Percentiles rank a stretch among this genome's conserved stretches.
These are phyloP conservation scores for Prunus padus DNA, from an alignment of 306 rosid genomes.

Conservation along the genomic window DNA sequence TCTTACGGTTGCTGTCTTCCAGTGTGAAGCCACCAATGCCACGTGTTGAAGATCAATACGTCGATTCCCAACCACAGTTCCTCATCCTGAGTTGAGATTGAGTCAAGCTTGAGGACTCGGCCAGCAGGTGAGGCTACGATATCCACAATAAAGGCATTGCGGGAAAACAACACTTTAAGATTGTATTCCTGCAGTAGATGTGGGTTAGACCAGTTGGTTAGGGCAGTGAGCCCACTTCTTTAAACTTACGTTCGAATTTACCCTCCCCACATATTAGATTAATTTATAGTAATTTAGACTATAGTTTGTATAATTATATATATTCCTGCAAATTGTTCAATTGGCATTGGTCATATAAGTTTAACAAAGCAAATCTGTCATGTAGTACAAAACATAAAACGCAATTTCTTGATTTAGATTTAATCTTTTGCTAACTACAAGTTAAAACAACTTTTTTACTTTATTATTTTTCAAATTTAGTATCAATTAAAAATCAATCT, in stretches of 20 bases:
- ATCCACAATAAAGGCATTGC: constrained; percentile 38
- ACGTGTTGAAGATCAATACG: constrained; percentile 36
- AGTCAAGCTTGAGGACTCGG: constrained; percentile 33
- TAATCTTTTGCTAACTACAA: too few species aligned
- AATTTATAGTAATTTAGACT: too few species aligned
- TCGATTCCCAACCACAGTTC: constrained; percentile 26
- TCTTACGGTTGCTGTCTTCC: constrained; percentile 46
- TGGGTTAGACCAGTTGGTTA: too few species aligned
- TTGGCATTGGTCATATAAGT: not conserved
- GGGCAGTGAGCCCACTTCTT: too few species aligned
- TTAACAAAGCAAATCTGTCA: not conserved
- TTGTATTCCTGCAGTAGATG: constrained; percentile 11
- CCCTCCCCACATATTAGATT: too few species aligned
- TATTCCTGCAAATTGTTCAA: constrained; percentile 15
- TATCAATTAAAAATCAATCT: too few species aligned
- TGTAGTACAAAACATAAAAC: not conserved
- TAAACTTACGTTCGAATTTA: too few species aligned
- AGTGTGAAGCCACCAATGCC: constrained; percentile 49
- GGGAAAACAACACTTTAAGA: constrained; percentile 25
- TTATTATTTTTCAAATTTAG: too few species aligned
- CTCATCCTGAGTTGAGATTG: constrained; percentile 26
- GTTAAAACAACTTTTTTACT: too few species aligned
- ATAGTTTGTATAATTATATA: too few species aligned
- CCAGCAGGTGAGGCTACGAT: constrained; percentile 15
- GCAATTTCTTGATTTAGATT: not conserved